Conservation (phyloP, 192 early-diverging fungal genomes). For the Entrophospora sp. region DNA sequence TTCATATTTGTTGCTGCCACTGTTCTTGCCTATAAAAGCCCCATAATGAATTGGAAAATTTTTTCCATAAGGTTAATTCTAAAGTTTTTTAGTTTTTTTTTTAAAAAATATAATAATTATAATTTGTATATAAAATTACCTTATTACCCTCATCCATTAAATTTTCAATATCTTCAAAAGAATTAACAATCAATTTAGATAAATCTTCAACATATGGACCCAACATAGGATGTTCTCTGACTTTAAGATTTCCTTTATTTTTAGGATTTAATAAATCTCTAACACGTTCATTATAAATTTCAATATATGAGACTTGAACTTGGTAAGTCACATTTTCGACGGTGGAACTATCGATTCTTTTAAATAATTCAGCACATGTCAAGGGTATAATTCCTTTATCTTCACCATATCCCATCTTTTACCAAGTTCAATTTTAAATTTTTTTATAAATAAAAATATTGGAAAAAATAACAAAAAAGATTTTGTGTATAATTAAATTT, state of each 20-base stretch:
- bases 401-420: conserved; percentile 59
- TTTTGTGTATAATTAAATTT: too few relatives aligned
- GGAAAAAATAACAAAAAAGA: too few relatives aligned
- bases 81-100: too few relatives aligned
- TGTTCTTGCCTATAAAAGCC: conserved; percentile 55
- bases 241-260: conserved; percentile 64
- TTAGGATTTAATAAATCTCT: conserved; percentile 72
- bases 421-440: neutral
- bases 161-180: conserved; percentile 55
- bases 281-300: conserved; percentile 85
- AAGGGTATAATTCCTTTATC: conserved; percentile 83
- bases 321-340: conserved; percentile 43
- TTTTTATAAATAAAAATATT: too few relatives aligned
- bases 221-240: conserved; percentile 70
- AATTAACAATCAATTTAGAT: conserved; percentile 70
- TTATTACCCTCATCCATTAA: conserved; percentile 79
- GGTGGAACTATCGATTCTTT: conserved; percentile 38
- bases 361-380: conserved; percentile 74
- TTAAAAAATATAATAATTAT: neutral
- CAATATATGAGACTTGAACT: conserved; percentile 83
- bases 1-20: conserved; percentile 95
- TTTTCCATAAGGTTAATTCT: too few relatives aligned
- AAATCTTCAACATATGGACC: conserved; percentile 92
- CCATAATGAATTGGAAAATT: neutral
- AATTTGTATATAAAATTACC: conserved; percentile 29